Percentiles rank a stretch among this genome's conserved stretches.
Evolutionary conservation across 139 green algal species (phyloP).

Genomic region (Asterochloris sp.): DNA sequence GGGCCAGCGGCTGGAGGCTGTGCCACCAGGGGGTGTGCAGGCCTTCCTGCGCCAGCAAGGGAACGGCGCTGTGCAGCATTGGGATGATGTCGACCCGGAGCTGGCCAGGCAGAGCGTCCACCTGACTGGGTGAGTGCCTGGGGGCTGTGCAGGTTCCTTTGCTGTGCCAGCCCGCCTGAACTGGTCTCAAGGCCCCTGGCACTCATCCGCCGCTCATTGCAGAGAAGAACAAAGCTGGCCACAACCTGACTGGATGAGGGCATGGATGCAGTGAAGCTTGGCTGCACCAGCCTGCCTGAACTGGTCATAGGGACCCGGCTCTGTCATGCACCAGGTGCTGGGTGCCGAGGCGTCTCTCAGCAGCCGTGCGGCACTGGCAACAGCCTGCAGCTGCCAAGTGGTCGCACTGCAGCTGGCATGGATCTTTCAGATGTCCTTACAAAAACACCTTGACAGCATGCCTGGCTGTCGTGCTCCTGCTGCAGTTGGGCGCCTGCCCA

Average conservation of each 20-base stretch:
- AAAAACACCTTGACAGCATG: too few species aligned
- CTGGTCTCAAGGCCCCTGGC: not conserved
- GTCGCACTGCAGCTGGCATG: too few species aligned
- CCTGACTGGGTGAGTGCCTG: not conserved
- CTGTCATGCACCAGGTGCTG: too few species aligned
- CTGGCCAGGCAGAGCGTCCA: not conserved
- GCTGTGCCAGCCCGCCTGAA: too few species aligned
- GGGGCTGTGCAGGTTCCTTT: not conserved
- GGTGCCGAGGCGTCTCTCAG: too few species aligned
- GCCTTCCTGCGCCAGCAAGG: not conserved
- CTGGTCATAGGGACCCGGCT: too few species aligned
- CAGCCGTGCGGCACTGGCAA: too few species aligned
- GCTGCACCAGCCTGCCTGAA: not conserved
- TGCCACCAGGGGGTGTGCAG: not conserved
- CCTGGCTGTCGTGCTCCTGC: too few species aligned
- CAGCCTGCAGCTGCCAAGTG: too few species aligned
- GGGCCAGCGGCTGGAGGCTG: not conserved
- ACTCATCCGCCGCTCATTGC: not conserved
- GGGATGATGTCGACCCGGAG: constrained; percentile 10
- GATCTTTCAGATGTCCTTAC: too few species aligned
- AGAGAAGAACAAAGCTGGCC: not conserved
- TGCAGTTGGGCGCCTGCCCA: too few species aligned
- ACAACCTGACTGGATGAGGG: not conserved
- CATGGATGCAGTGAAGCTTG: not conserved
- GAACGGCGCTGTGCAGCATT: not conserved